These are phyloP conservation scores for Cadophora sp. DNA, from an alignment of 2,329 filamentous ascomycete species.

Conservation along the genomic window DNA sequence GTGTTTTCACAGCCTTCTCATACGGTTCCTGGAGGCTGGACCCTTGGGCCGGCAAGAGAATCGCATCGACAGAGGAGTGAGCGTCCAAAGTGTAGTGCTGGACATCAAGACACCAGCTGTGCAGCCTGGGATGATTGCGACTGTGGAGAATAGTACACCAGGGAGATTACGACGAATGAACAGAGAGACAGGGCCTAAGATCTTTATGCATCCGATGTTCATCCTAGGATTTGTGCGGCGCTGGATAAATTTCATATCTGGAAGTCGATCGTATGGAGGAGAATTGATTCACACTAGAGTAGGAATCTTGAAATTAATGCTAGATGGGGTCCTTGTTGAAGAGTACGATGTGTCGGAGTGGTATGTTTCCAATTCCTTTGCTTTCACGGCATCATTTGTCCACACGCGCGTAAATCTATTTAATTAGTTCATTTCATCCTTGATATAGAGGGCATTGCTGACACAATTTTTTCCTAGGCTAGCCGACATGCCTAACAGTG, in stretches of 20 bases:
- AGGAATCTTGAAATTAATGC: not conserved
- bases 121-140: not conserved
- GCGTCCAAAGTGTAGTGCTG: not conserved
- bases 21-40: not conserved
- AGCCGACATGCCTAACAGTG: not conserved
- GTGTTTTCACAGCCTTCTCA: not conserved
- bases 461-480: not conserved
- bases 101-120: not conserved
- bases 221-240: not conserved
- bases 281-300: not conserved
- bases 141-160: not conserved
- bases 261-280: not conserved
- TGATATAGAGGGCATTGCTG: not conserved
- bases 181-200: not conserved
- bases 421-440: not conserved
- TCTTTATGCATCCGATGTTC: not conserved
- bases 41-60: not conserved
- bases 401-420: no score
- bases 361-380: not conserved
- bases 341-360: not conserved
- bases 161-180: not conserved
- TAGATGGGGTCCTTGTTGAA: not conserved
- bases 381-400: no score
- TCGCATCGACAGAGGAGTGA: not conserved
- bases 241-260: not conserved